These are phyloP conservation scores for Neonectria hederae DNA, from an alignment of 2,329 filamentous ascomycete species.

Conservation along the genomic window DNA sequence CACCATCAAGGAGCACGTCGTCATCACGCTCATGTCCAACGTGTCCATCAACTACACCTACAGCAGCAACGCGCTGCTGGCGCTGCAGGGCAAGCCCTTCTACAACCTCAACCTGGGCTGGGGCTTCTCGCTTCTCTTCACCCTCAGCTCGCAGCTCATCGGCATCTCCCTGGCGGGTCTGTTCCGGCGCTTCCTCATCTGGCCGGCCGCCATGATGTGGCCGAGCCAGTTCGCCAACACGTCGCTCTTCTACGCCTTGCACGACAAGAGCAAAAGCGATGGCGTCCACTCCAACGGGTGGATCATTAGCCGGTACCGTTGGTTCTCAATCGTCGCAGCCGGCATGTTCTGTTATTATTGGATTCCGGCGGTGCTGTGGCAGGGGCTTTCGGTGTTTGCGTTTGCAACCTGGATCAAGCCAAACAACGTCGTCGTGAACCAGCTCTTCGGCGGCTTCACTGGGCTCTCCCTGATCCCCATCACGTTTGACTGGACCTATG, in stretches of 20 bases:
- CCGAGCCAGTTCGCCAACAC: slow-evolving; percentile 60
- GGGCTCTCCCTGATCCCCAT: slow-evolving; percentile 64
- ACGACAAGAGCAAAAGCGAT: slow-evolving; percentile 53
- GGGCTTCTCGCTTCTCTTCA: slow-evolving; percentile 65
- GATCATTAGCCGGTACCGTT: slow-evolving; percentile 56
- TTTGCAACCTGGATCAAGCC: slow-evolving; percentile 66
- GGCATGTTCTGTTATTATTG: slow-evolving; percentile 62
- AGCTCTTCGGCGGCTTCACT: slow-evolving; percentile 64
- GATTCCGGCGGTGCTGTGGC: slow-evolving; percentile 61
- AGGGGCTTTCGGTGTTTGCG: slow-evolving; percentile 62
- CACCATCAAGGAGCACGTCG: slow-evolving; percentile 63
- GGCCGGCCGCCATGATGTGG: slow-evolving; percentile 70
- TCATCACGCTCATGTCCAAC: slow-evolving; percentile 66
- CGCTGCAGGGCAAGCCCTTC: slow-evolving; percentile 53
- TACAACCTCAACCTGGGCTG: slow-evolving; percentile 61
- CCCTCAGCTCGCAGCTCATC: slow-evolving; percentile 66
- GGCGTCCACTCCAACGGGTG: slow-evolving; percentile 54
- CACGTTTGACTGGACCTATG: slow-evolving; percentile 58
- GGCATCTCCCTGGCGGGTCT: slow-evolving; percentile 70
- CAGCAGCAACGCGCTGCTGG: slow-evolving; percentile 54
- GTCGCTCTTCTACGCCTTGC: slow-evolving; percentile 57
- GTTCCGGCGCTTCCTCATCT: slow-evolving; percentile 65
- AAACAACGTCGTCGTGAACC: slow-evolving; percentile 62
- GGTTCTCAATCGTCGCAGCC: slow-evolving; percentile 54
- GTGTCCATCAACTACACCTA: slow-evolving; percentile 58